Evolutionary conservation across 352 stramenopile genomes (phyloP).

Genomic region (Thalassiosira mediterranea): DNA sequence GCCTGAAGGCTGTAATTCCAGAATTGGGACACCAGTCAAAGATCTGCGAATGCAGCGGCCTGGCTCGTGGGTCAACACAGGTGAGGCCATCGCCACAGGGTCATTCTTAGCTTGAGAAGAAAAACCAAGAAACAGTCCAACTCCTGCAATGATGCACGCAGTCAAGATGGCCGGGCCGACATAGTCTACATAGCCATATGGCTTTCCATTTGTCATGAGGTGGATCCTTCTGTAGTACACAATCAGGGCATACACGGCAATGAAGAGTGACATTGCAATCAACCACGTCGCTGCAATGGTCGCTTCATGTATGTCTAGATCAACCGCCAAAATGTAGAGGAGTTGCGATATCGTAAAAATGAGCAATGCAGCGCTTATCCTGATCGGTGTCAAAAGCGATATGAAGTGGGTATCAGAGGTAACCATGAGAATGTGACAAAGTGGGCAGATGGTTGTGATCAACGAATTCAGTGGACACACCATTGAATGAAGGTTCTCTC

Average conservation of each 20-base stretch:
- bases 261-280: constrained; percentile 13
- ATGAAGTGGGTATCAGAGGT: no score
- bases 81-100: no score
- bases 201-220: constrained; percentile 29
- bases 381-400: no score
- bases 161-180: constrained; percentile 20
- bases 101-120: constrained; percentile 2
- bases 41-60: constrained; percentile 5
- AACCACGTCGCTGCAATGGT: background rate
- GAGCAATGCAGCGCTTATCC: constrained; percentile 37
- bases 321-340: constrained; percentile 6
- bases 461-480: no score
- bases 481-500: constrained; percentile 59
- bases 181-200: constrained; percentile 32
- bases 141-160: constrained; percentile 13
- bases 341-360: constrained; percentile 27
- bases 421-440: no score
- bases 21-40: constrained; percentile 2
- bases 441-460: no score
- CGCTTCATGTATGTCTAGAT: background rate
- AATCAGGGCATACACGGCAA: constrained; percentile 19
- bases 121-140: constrained; percentile 12
- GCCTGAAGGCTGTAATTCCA: constrained; percentile 19
- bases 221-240: constrained; percentile 23
- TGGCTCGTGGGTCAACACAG: background rate